Base-by-base conservation (phyloP, 495 filamentous ascomycete genomes). In the Clavariopsis aquatica region DNA sequence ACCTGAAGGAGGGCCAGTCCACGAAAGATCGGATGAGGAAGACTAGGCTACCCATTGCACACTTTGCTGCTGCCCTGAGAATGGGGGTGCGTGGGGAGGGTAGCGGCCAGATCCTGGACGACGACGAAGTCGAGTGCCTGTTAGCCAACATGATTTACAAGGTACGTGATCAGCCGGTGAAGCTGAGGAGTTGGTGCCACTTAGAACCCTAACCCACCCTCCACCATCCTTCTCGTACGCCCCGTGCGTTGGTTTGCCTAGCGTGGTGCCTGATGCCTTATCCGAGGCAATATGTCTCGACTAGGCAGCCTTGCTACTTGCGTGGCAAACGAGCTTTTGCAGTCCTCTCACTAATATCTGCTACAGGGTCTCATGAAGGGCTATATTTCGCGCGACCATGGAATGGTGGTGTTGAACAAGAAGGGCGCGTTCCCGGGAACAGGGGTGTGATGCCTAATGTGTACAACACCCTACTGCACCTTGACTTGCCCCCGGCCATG, bases 101-200 rank as follows among this genome's bases (percentile, higher is more conserved):
- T 41, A 57, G 53, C 20, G 81, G 84, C 52, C 83, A 87, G 68
- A 81, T 80, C 12, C 79, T 94, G 38, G 93, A 97, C 66, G 82
- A 81, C 22, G 94, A 98, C 74, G 94, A 98, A 76, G 93, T 98
- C 22, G 94, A 98, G 77, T 98, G 95, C 76, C 72, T 97, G 63
- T 68, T 98, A 66, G 90, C 95, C 6, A 96, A 96, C 70, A 86
- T 95, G 80, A 96, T 98, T 38, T 98, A 98, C 78, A 98, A 96
- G 84, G 92, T 94, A 73, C 85, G 74, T 56, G 20, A 41, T 45
- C 54, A 54, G 46, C n/a, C 26, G 17, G 24, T n/a, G 43, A 51
- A 31, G 38, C 54, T 47, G 55, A 45, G 60, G 38, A 27, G 22
- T 54, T 51, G 41, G 57, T 31, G 46, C 59, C 64, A 61, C 58